A percentile compares a stretch with the other conserved stretches of the same genome.
phyloP scores from a whole-genome alignment of 129 eudicot species.

The Lactuca sativa region DNA sequence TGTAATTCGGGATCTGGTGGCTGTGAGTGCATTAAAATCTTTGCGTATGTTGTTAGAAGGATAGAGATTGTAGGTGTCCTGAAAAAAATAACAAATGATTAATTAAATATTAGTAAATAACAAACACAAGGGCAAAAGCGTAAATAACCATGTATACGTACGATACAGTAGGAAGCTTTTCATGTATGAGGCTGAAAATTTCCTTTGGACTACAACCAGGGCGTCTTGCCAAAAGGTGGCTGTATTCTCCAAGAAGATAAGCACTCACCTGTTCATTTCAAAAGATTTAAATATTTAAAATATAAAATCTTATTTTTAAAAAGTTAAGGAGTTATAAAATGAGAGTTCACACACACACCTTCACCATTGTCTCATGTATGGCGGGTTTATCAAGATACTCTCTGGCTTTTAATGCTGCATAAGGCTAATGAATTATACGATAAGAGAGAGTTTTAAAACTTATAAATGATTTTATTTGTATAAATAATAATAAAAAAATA shows the following conservation, averaged over 20 bases:
- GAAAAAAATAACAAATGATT: conserved; percentile 26
- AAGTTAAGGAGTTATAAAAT: neutral
- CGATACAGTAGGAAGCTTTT: conserved; percentile 97
- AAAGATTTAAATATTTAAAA: too few species aligned
- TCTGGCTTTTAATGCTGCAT: conserved; percentile 97
- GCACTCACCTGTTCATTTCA: conserved; percentile 70
- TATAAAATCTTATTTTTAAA: too few species aligned
- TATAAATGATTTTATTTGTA: neutral
- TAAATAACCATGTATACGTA: conserved; percentile 39
- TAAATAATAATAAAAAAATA: neutral
- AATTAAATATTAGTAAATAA: neutral
- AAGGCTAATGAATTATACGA: conserved; percentile 57
- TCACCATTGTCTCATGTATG: conserved; percentile 98
- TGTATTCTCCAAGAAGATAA: conserved; percentile 94
- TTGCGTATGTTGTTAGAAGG: conserved; percentile 93
- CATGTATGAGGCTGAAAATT: conserved; percentile 79
- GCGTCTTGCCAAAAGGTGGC: conserved; percentile 93
- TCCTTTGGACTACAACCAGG: conserved; percentile 95
- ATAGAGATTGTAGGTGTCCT: conserved; percentile 88
- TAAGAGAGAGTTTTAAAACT: conserved; percentile 13
- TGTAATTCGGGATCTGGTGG: conserved; percentile 88
- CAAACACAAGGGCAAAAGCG: conserved; percentile 9
- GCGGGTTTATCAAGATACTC: conserved; percentile 98
- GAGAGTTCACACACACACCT: conserved; percentile 68
- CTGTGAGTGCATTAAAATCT: conserved; percentile 92